These are phyloP conservation scores for Podospora conica DNA, from an alignment of 495 filamentous ascomycete genomes.

Conservation along the genomic window DNA sequence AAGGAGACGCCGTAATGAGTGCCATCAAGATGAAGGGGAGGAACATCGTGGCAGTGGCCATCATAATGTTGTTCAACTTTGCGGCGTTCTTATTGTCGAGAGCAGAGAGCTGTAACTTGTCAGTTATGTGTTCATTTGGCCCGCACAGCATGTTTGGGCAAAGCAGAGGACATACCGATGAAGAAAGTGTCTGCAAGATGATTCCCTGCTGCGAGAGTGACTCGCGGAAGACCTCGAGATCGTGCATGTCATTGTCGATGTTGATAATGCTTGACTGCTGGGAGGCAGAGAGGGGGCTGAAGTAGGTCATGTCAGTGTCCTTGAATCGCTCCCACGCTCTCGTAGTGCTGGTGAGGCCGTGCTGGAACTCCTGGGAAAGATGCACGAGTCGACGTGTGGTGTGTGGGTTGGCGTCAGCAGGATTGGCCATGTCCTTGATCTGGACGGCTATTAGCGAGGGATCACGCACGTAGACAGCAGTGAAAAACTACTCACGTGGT, in stretches of 20 bases:
- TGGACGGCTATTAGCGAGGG: neutral
- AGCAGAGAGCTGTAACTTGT: neutral
- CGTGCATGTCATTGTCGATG: constrained; percentile 15
- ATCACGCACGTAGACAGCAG: too few species aligned
- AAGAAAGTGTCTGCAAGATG: neutral
- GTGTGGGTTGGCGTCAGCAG: neutral
- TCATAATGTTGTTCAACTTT: neutral
- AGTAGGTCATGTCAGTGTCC: constrained; percentile 10
- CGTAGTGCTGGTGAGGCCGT: neutral
- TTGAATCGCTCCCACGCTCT: constrained; percentile 16
- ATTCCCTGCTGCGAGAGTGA: neutral
- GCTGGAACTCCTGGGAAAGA: constrained; percentile 10
- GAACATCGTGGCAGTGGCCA: neutral
- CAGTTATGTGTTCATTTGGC: neutral
- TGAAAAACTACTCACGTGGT: neutral
- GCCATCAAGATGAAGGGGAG: neutral
- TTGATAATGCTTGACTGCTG: neutral
- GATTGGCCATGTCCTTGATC: neutral
- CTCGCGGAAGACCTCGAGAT: neutral
- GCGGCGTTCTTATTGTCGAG: neutral
- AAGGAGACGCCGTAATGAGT: neutral
- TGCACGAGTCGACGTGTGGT: constrained; percentile 2
- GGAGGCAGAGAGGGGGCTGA: constrained; percentile 4
- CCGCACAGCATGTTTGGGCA: too few species aligned
- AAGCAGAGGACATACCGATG: neutral